These are phyloP conservation scores for Schizochytrium sp. DNA, from an alignment of 108 stramenopile species.

Conservation along the genomic window DNA sequence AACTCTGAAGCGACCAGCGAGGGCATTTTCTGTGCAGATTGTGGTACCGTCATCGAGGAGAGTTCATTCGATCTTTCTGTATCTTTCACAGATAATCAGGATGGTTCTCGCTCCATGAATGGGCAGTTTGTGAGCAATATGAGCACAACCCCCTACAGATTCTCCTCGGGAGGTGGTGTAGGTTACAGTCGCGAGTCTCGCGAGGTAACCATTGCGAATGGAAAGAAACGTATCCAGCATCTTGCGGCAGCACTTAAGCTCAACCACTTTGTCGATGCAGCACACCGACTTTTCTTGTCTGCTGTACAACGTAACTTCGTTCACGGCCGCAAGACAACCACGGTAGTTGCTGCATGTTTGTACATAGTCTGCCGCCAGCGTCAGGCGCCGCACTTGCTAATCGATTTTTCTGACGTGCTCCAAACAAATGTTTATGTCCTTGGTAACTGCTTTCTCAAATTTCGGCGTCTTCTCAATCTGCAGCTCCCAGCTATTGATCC, in stretches of 20 bases:
- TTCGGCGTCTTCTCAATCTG: slow-evolving; percentile 88
- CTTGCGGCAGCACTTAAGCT: slow-evolving; percentile 84
- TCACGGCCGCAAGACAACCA: slow-evolving; percentile 86
- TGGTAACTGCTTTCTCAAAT: slow-evolving; percentile 95
- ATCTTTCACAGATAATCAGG: slow-evolving; percentile 55
- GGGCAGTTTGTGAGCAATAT: slow-evolving; percentile 62
- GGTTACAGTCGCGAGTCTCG: slow-evolving; percentile 88
- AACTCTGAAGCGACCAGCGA: slow-evolving; percentile 31
- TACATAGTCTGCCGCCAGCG: slow-evolving; percentile 97
- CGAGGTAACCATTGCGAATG: slow-evolving; percentile 90
- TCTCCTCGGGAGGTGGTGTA: neutral
- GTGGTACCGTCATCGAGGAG: slow-evolving; percentile 55
- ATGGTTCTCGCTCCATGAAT: slow-evolving; percentile 52
- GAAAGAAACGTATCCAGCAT: slow-evolving; percentile 80
- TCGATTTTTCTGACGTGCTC: slow-evolving; percentile 96
- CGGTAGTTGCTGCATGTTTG: slow-evolving; percentile 95
- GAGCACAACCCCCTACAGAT: slow-evolving; percentile 41
- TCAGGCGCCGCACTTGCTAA: slow-evolving; percentile 95
- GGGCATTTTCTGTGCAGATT: slow-evolving; percentile 41
- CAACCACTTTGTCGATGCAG: slow-evolving; percentile 89
- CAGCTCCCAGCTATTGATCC: slow-evolving; percentile 95
- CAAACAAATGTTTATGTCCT: slow-evolving; percentile 97
- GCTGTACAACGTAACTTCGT: slow-evolving; percentile 96
- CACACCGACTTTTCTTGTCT: slow-evolving; percentile 88
- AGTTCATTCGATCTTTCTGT: slow-evolving; percentile 42